Evolutionary conservation across 2,329 filamentous ascomycete genomes (phyloP), one percentile per base, ranked within the genome.

Genomic region (Chaetomiaceae sp.): DNA sequence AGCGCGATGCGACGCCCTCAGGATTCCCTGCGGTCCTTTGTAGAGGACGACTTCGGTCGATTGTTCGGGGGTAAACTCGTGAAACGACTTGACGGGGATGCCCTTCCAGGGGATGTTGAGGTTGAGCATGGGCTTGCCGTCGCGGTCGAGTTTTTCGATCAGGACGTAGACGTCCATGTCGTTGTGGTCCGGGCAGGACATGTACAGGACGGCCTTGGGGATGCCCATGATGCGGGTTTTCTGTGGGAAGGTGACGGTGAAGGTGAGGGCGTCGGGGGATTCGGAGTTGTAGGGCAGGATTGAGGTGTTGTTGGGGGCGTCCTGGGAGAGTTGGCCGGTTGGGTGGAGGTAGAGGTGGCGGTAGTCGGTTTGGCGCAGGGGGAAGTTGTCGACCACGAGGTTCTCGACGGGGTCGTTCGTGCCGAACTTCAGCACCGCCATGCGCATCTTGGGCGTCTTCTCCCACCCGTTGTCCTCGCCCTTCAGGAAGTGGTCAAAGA

Each of bases 91-190:
- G 34, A 38, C 45, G 33, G 45, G 45, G 45, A 47, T 47, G 12
- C 44, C 44, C 20, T 36, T 36, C 44, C 44, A 47, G 17, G 44
- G 44, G 15, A 47, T 47, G 44, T 47, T 47, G 44, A 47, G 44
- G 33, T 38, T 47, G 20, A 47, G n/a, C 44, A 47, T 47, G 20
- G 44, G 33, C 15, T 37, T 36, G 11, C 44, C 44, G 33, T 8
- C 33, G 5, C 7, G 12, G 33, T 47, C 44, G 33, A 47, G 44
- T 22, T 47, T 47, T 33, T 47, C 44, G 9, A 47, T 37, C 19
- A 37, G 44, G n/a, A 47, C 44, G 22, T 47, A 47, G 33, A 47
- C 44, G 44, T 47, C 44, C 44, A 47, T 47, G 44, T 47, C 44
- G 33, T 47, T n/a, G 44, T 47, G 19, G 33, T 37, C 44, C 8